Percentiles rank a stretch among this genome's conserved stretches.
Conservation (phyloP, 768 basidiomycete genomes). For the Boletellus emodensis region DNA sequence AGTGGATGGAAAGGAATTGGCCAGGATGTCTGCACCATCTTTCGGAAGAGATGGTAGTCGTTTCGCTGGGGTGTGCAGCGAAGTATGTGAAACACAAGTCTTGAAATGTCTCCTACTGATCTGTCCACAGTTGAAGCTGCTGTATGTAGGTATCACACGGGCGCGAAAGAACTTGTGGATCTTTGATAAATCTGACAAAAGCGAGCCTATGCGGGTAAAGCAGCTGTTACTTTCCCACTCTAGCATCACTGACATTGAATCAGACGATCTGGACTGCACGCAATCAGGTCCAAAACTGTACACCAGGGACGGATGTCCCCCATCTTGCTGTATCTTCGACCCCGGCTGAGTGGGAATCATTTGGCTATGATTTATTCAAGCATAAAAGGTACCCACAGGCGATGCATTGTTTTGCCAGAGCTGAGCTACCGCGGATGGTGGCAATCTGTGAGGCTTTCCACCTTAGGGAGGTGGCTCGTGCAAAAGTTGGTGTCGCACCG, state of each 20-base stretch:
- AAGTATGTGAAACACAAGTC: constrained; percentile 36
- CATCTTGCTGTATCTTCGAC: constrained; percentile 54
- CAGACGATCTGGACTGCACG: constrained; percentile 52
- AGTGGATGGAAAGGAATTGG: constrained; percentile 10
- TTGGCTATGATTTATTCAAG: constrained; percentile 39
- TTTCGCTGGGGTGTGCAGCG: constrained; percentile 56
- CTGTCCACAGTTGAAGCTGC: constrained; percentile 50
- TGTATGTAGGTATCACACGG: constrained; percentile 70
- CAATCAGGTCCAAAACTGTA: constrained; percentile 45
- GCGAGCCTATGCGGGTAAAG: constrained; percentile 55
- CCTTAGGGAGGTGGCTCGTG: constrained; percentile 48
- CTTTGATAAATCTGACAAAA: constrained; percentile 54
- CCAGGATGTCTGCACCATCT: constrained; percentile 34
- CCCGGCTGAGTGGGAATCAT: constrained; percentile 42
- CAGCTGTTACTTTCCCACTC: not conserved
- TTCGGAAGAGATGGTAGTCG: constrained; percentile 43
- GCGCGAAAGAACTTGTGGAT: constrained; percentile 71
- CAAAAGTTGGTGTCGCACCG: constrained; percentile 24
- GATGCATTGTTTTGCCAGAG: constrained; percentile 51
- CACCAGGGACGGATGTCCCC: constrained; percentile 47
- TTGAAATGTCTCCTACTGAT: not conserved
- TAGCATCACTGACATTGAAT: not conserved
- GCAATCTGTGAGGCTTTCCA: constrained; percentile 50
- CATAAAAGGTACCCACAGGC: constrained; percentile 46
- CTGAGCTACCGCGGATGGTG: constrained; percentile 39